phyloP scores from a whole-genome alignment of 805 yeast genomes.

The Kluyveromyces dobzhanskii region DNA sequence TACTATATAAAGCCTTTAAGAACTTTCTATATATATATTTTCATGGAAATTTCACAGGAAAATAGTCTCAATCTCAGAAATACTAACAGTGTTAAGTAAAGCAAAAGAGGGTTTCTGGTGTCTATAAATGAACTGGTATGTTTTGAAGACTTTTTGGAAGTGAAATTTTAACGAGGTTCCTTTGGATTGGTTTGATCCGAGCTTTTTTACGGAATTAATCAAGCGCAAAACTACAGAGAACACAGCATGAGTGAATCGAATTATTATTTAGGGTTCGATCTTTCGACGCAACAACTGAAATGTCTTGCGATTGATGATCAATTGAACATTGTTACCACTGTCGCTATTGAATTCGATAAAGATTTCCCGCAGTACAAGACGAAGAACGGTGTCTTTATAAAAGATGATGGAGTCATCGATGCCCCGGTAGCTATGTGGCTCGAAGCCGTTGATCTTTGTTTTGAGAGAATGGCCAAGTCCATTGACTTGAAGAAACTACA shows the following conservation, averaged over 20 bases:
- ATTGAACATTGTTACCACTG: slow-evolving; percentile 47
- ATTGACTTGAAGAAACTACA: slow-evolving; percentile 54
- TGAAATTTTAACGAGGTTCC: no score
- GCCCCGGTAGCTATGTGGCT: slow-evolving; percentile 90
- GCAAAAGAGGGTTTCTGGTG: no score
- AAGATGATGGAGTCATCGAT: slow-evolving; percentile 44
- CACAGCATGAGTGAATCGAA: neutral
- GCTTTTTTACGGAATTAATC: no score
- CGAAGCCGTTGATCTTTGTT: slow-evolving; percentile 64
- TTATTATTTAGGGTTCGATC: slow-evolving; percentile 63
- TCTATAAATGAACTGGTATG: no score
- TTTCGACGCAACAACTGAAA: slow-evolving; percentile 86
- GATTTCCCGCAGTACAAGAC: slow-evolving; percentile 55
- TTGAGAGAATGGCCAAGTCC: slow-evolving; percentile 41
- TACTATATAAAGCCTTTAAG: no score
- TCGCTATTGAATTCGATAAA: slow-evolving; percentile 62
- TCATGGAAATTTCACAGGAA: no score
- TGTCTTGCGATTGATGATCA: slow-evolving; percentile 52
- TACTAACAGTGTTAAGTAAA: no score
- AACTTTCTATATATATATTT: no score
- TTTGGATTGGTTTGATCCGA: no score
- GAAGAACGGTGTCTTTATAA: slow-evolving; percentile 61
- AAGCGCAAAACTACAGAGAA: no score
- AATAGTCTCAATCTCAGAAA: no score
- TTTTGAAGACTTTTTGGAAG: no score